Evolutionary conservation across 805 yeast genomes (phyloP).

Genomic region (baker's yeast (Saccharomyces cerevisiae)): DNA sequence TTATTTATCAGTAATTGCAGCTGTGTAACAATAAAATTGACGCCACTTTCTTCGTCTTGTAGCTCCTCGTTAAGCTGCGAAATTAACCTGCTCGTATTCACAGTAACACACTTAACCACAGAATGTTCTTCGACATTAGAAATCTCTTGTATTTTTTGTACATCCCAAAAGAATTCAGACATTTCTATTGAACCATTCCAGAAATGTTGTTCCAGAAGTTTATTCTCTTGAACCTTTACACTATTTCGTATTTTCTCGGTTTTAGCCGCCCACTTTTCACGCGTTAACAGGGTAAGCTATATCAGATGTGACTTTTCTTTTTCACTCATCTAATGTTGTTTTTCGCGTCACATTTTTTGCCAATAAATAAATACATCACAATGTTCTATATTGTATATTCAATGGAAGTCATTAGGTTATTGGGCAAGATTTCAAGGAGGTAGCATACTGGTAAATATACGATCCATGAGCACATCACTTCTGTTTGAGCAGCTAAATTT

Average conservation of each 20-base stretch:
- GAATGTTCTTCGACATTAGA: background rate
- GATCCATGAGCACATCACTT: background rate
- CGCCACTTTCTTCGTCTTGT: background rate
- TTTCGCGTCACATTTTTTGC: background rate
- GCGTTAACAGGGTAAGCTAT: background rate
- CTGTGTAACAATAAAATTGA: background rate
- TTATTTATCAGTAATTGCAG: background rate
- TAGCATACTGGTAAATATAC: background rate
- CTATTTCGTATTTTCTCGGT: background rate
- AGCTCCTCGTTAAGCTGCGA: background rate
- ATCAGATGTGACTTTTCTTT: background rate
- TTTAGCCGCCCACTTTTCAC: background rate
- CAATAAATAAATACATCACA: background rate
- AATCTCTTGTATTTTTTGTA: background rate
- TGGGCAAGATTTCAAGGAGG: background rate
- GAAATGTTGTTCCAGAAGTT: background rate
- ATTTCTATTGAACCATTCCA: background rate
- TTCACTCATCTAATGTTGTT: background rate
- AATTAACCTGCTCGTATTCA: background rate
- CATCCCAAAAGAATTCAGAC: background rate
- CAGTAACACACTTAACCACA: background rate
- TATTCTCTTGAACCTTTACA: background rate
- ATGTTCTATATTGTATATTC: background rate
- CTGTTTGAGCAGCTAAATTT: slow-evolving; percentile 1
- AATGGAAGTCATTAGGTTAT: background rate